phyloP scores from a whole-genome alignment of 208 protist species.

The Leishmania tarentolae region DNA sequence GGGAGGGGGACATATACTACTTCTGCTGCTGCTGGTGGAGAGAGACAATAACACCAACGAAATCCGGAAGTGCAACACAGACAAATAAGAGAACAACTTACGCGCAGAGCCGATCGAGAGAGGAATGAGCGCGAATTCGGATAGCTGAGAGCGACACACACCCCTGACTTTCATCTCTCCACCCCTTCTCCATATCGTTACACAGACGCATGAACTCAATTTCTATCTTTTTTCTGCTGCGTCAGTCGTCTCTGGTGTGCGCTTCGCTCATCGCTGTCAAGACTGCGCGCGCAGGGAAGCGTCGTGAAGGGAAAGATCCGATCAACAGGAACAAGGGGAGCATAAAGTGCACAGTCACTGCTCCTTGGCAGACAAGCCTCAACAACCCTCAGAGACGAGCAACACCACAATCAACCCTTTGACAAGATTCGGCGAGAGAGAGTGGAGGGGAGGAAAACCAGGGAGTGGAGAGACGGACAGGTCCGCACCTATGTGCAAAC shows the following conservation, averaged over 20 bases:
- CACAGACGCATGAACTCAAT: neutral
- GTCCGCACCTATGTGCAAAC: neutral
- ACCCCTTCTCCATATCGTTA: neutral
- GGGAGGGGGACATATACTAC: too few relatives aligned
- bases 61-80: neutral
- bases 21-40: too few relatives aligned
- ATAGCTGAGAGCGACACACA: neutral
- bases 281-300: neutral
- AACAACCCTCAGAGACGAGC: neutral
- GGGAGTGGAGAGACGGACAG: neutral
- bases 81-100: neutral
- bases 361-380: neutral
- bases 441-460: neutral
- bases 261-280: neutral
- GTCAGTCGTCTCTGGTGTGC: neutral
- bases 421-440: neutral
- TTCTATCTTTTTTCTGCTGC: too few relatives aligned
- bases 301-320: neutral
- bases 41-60: neutral
- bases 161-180: neutral
- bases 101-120: neutral
- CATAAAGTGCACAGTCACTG: neutral
- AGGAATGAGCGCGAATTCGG: neutral
- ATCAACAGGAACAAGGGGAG: neutral
- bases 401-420: neutral